These are phyloP conservation scores for Mucor piriformis DNA, from an alignment of 371 early-diverging fungal species.

Conservation along the genomic window DNA sequence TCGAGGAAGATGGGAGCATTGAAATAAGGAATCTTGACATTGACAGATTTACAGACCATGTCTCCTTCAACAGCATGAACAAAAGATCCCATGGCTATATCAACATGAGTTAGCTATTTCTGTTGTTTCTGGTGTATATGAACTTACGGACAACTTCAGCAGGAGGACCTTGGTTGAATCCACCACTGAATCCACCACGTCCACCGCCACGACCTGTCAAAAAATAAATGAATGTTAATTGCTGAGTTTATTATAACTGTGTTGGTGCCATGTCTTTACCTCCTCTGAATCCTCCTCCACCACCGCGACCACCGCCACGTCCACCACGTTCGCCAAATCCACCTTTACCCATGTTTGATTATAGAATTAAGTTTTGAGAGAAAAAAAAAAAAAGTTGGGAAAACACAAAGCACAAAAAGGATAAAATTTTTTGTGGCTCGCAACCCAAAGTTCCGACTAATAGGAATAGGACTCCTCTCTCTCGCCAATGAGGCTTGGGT, in stretches of 20 bases:
- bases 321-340: slow-evolving; percentile 49
- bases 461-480: background rate
- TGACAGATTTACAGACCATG: slow-evolving; percentile 94
- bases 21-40: slow-evolving; percentile 97
- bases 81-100: slow-evolving; percentile 88
- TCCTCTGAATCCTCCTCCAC: slow-evolving; percentile 35
- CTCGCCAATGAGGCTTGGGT: background rate
- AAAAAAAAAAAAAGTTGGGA: background rate
- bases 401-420: no score
- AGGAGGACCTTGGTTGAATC: slow-evolving; percentile 72
- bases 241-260: background rate
- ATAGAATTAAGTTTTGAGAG: background rate
- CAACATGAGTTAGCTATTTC: slow-evolving; percentile 22
- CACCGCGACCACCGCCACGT: slow-evolving; percentile 46
- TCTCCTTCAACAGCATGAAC: slow-evolving; percentile 97
- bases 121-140: background rate
- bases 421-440: slow-evolving; percentile 1
- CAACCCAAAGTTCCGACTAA: background rate
- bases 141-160: slow-evolving; percentile 75
- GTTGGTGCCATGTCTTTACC: slow-evolving; percentile 22
- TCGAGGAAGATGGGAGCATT: slow-evolving; percentile 97
- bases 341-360: slow-evolving; percentile 45
- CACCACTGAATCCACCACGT: slow-evolving; percentile 72
- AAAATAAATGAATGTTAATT: slow-evolving; percentile 7
- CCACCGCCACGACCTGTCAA: slow-evolving; percentile 64